phyloP scores from a whole-genome alignment of 2,329 filamentous ascomycete species.

The Aspergillus tubingensis region DNA sequence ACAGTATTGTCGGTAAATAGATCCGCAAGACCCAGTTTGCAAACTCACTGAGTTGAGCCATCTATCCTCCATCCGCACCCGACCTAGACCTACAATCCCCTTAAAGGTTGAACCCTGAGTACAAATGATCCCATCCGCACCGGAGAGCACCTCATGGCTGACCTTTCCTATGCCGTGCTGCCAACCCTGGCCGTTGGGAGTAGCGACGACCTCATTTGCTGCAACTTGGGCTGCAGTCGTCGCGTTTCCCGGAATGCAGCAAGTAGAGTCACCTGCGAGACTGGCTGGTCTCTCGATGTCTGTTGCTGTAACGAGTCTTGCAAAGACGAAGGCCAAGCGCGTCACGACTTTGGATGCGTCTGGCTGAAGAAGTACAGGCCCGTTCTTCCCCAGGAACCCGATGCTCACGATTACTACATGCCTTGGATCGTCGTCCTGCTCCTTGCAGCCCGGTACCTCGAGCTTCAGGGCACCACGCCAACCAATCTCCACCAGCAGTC shows the following conservation, averaged over 20 bases:
- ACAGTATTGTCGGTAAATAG: not conserved
- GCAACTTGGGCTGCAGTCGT: not conserved
- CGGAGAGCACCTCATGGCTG: not conserved
- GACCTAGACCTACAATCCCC: not conserved
- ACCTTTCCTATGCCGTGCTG: not conserved
- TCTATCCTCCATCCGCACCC: not conserved
- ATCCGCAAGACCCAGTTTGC: not conserved
- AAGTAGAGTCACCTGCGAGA: not conserved
- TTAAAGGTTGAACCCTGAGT: not conserved
- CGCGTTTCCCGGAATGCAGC: not conserved
- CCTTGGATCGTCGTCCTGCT: conserved; percentile 2
- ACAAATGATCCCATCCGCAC: not conserved
- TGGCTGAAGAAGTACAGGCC: not conserved
- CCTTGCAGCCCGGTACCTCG: not conserved
- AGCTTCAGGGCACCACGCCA: not conserved
- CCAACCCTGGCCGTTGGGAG: not conserved
- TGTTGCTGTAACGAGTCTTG: not conserved
- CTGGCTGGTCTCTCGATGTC: not conserved
- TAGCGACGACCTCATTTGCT: not conserved
- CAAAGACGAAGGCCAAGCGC: not conserved
- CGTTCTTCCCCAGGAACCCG: not conserved
- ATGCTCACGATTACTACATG: conserved; percentile 6
- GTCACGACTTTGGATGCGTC: not conserved
- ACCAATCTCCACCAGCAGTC: not conserved
- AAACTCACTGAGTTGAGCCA: too few species aligned